Conservation (phyloP, 1,139 yeast species). For the Geotrichum histeridarum region DNA sequence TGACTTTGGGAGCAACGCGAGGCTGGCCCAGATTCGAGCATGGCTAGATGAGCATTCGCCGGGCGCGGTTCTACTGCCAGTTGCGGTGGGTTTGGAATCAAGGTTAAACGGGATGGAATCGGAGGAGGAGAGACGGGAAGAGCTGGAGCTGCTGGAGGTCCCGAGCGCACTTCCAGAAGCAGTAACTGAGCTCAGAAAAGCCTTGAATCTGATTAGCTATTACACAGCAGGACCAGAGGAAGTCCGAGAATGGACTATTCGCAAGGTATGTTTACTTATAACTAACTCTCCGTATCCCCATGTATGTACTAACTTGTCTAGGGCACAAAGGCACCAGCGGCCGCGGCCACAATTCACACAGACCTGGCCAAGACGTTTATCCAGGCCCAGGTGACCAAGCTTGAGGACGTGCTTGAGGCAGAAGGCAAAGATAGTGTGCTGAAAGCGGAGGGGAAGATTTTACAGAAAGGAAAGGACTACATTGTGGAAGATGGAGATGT, state of each 20-base stretch:
- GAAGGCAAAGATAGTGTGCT: constrained; percentile 34
- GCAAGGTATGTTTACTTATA: constrained; percentile 34
- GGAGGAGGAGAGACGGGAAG: constrained; percentile 75
- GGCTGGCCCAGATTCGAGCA: constrained; percentile 55
- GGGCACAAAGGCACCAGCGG: constrained; percentile 69
- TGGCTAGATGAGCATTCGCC: constrained; percentile 86
- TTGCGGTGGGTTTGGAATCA: constrained; percentile 82
- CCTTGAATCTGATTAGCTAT: constrained; percentile 64
- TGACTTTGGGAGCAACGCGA: constrained; percentile 2
- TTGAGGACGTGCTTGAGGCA: constrained; percentile 29
- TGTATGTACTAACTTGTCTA: background rate
- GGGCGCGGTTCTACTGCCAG: constrained; percentile 80
- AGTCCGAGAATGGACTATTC: constrained; percentile 76
- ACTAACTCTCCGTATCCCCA: background rate
- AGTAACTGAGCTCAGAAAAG: constrained; percentile 55
- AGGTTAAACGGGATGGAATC: constrained; percentile 68
- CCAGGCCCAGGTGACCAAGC: constrained; percentile 61
- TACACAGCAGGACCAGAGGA: constrained; percentile 81
- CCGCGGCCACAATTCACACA: constrained; percentile 81
- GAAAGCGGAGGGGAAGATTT: constrained; percentile 31
- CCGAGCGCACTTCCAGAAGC: constrained; percentile 77
- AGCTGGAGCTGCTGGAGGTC: constrained; percentile 71
- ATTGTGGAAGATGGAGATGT: constrained; percentile 75
- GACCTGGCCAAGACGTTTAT: constrained; percentile 75
- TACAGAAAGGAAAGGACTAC: constrained; percentile 59